Conservation (phyloP, 495 filamentous ascomycete genomes). For the Aspergillus sclerotiicarbonarius region DNA sequence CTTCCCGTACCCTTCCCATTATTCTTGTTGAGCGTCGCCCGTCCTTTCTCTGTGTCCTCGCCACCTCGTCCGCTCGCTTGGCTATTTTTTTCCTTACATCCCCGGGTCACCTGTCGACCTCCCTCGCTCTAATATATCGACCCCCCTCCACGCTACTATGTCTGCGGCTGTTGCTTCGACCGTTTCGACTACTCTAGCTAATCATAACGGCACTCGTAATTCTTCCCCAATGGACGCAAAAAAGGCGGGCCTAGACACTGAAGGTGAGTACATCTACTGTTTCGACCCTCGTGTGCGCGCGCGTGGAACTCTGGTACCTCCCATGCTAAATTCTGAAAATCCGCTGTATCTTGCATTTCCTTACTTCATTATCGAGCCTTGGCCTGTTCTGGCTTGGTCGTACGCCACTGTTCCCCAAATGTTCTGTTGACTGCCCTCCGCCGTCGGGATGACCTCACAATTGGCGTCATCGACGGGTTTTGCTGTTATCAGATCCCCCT, state of each 20-base stretch:
- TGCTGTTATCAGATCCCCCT: slow-evolving; percentile 20
- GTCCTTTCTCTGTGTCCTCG: slow-evolving; percentile 11
- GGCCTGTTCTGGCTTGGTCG: slow-evolving; percentile 34
- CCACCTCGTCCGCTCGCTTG: slow-evolving; percentile 18
- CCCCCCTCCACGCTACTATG: slow-evolving; percentile 29
- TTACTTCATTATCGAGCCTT: slow-evolving; percentile 15
- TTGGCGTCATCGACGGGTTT: slow-evolving; percentile 41
- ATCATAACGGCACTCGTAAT: slow-evolving; percentile 29
- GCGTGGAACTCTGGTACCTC: slow-evolving; percentile 6
- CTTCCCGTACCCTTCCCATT: slow-evolving; percentile 9
- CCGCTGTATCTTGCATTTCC: slow-evolving; percentile 7
- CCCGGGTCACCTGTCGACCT: slow-evolving; percentile 19
- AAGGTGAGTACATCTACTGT: slow-evolving; percentile 37
- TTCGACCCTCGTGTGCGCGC: slow-evolving; percentile 13
- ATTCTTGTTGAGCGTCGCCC: slow-evolving; percentile 4
- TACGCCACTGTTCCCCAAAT: slow-evolving; percentile 34
- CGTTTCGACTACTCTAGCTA: slow-evolving; percentile 33
- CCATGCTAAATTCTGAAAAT: neutral
- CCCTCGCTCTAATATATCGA: slow-evolving; percentile 17
- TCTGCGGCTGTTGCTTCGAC: slow-evolving; percentile 49
- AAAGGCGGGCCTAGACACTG: slow-evolving; percentile 41
- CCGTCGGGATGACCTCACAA: slow-evolving; percentile 49
- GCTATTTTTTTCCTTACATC: slow-evolving; percentile 12
- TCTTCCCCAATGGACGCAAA: slow-evolving; percentile 52
- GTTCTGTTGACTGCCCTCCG: slow-evolving; percentile 31